A percentile compares a stretch with the other conserved stretches of the same genome.
Evolutionary conservation across 768 basidiomycete species (phyloP).

Genomic region (Megacollybia marginata): DNA sequence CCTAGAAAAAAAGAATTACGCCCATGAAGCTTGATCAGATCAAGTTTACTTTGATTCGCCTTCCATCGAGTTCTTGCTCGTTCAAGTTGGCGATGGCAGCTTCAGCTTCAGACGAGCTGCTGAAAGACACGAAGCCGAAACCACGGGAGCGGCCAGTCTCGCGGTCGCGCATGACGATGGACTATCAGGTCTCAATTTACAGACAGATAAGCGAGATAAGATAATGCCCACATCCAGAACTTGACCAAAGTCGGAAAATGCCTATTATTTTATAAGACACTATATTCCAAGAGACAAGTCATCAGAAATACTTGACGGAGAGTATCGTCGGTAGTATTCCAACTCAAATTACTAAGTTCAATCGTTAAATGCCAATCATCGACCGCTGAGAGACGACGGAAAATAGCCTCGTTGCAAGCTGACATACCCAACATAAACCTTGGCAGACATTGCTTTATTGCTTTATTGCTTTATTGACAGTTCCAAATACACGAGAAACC

Average conservation of each 20-base stretch:
- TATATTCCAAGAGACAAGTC: neutral
- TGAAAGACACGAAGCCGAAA: conserved; percentile 91
- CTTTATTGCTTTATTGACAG: conserved; percentile 50
- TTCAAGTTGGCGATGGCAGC: conserved; percentile 71
- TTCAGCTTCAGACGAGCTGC: conserved; percentile 56
- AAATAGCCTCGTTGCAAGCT: conserved; percentile 37
- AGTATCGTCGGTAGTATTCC: conserved; percentile 92
- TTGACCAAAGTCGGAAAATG: conserved; percentile 75
- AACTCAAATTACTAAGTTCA: conserved; percentile 83
- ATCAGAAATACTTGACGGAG: conserved; percentile 64
- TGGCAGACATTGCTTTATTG: conserved; percentile 82
- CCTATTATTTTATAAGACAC: conserved; percentile 34
- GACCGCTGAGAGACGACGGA: conserved; percentile 37
- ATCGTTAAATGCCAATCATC: conserved; percentile 53
- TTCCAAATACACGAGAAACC: conserved; percentile 49
- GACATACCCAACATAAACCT: conserved; percentile 95
- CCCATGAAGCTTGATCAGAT: neutral
- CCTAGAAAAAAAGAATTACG: conserved; percentile 8
- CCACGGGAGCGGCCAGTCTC: conserved; percentile 96
- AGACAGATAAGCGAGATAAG: conserved; percentile 23
- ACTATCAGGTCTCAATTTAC: conserved; percentile 33
- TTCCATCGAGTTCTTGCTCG: conserved; percentile 90
- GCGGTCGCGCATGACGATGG: conserved; percentile 97
- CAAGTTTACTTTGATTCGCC: conserved; percentile 64
- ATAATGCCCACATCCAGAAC: conserved; percentile 83